Conservation (phyloP, 257 asterid species). For the Solanum dulcamara region DNA sequence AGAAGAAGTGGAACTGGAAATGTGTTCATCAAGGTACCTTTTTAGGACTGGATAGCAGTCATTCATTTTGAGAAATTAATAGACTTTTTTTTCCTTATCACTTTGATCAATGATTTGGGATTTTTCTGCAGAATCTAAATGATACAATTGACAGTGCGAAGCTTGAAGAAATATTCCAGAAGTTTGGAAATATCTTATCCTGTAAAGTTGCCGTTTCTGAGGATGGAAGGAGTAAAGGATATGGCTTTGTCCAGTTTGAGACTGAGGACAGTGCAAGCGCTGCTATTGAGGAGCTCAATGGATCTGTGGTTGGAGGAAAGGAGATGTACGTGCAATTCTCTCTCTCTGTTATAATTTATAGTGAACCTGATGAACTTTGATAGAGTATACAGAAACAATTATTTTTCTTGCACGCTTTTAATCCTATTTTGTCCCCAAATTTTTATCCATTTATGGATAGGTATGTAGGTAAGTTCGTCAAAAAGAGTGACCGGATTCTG, state of each 20-base stretch:
- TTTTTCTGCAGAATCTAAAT: conserved; percentile 22
- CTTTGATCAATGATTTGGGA: not conserved
- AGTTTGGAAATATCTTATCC: conserved; percentile 27
- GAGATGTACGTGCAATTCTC: conserved; percentile 18
- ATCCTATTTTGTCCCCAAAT: not conserved
- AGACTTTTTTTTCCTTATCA: not conserved
- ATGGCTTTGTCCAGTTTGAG: conserved; percentile 50
- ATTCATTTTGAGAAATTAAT: not conserved
- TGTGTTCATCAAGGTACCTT: conserved; percentile 50
- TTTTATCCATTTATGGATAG: conserved; percentile 10
- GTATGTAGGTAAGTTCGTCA: conserved; percentile 44
- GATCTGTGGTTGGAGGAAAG: conserved; percentile 19
- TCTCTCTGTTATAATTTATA: not conserved
- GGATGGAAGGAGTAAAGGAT: conserved; percentile 48
- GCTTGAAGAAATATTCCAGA: conserved; percentile 26
- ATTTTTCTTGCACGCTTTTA: not conserved
- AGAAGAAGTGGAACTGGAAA: conserved; percentile 44
- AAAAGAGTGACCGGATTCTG: conserved; percentile 25
- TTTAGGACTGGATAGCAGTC: not conserved
- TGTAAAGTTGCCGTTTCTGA: conserved; percentile 26
- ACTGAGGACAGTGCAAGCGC: conserved; percentile 31
- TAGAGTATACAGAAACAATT: not conserved
- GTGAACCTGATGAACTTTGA: not conserved
- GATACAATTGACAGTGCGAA: conserved; percentile 19
- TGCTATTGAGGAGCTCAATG: conserved; percentile 42